A percentile compares a stretch with the other conserved stretches of the same genome.
Evolutionary conservation across 805 yeast genomes (phyloP).

Genomic region (Vanderwaltozyma tropicalis): DNA sequence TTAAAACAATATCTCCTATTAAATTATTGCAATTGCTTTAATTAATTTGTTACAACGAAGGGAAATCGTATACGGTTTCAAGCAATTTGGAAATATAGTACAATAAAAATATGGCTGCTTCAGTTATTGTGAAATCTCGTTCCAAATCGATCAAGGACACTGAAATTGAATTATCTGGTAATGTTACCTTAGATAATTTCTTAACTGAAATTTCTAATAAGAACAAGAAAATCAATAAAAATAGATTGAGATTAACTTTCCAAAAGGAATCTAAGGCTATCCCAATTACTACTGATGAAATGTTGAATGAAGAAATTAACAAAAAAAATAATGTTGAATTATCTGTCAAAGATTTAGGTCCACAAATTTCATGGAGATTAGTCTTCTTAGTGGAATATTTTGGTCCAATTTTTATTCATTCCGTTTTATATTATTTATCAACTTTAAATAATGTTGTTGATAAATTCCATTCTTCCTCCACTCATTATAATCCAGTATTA

Average conservation of each 20-base stretch:
- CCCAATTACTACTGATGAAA: conserved; percentile 18
- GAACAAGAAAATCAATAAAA: conserved; percentile 34
- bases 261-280: conserved; percentile 26
- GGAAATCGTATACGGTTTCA: no score
- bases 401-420: conserved; percentile 81
- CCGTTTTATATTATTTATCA: conserved; percentile 45
- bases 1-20: neutral
- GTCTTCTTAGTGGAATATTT: conserved; percentile 83
- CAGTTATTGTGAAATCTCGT: conserved; percentile 46
- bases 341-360: conserved; percentile 80
- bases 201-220: conserved; percentile 34
- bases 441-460: conserved; percentile 5
- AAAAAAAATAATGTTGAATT: conserved; percentile 34
- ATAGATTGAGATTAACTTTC: conserved; percentile 49
- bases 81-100: no score
- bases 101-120: no score
- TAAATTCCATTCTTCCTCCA: conserved; percentile 7
- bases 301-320: conserved; percentile 28
- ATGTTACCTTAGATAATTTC: conserved; percentile 36
- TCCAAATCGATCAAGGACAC: conserved; percentile 46
- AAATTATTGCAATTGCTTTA: no score
- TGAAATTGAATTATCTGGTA: conserved; percentile 23
- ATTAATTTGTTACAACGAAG: no score
- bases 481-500: conserved; percentile 14
- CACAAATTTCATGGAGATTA: conserved; percentile 84